Conservation (phyloP, 148 eudicot species). For the Chenopodium formosanum region DNA sequence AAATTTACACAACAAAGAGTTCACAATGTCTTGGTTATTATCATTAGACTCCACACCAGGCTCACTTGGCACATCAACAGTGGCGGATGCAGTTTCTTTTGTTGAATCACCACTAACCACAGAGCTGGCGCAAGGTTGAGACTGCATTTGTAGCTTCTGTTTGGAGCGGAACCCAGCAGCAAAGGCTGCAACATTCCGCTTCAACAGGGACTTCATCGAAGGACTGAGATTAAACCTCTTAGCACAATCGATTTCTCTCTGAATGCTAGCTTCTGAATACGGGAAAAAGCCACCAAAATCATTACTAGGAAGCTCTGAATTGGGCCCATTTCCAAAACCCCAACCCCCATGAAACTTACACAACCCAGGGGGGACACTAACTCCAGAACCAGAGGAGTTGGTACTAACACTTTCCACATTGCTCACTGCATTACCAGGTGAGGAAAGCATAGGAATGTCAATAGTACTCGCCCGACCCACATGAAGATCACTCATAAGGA, state of each 20-base stretch:
- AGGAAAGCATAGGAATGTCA: conserved; percentile 69
- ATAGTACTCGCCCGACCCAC: conserved; percentile 88
- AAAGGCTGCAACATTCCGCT: conserved; percentile 84
- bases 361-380: conserved; percentile 57
- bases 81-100: conserved; percentile 34
- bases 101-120: conserved; percentile 40
- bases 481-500: conserved; percentile 92
- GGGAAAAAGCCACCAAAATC: conserved; percentile 55
- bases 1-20: conserved; percentile 73
- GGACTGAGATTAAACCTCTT: conserved; percentile 91
- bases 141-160: conserved; percentile 45
- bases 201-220: conserved; percentile 76
- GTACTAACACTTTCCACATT: conserved; percentile 43
- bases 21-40: conserved; percentile 67
- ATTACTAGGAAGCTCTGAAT: conserved; percentile 56
- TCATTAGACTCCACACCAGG: conserved; percentile 43
- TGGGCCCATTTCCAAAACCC: conserved; percentile 72
- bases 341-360: conserved; percentile 86
- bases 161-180: conserved; percentile 82
- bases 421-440: conserved; percentile 33
- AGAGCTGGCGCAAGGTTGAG: conserved; percentile 48
- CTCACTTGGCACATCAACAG: conserved; percentile 34
- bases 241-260: conserved; percentile 79
- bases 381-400: conserved; percentile 34
- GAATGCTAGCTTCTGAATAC: conserved; percentile 49